Evolutionary conservation across 108 stramenopile species (phyloP).

Genomic region (Thalassiosira profunda): DNA sequence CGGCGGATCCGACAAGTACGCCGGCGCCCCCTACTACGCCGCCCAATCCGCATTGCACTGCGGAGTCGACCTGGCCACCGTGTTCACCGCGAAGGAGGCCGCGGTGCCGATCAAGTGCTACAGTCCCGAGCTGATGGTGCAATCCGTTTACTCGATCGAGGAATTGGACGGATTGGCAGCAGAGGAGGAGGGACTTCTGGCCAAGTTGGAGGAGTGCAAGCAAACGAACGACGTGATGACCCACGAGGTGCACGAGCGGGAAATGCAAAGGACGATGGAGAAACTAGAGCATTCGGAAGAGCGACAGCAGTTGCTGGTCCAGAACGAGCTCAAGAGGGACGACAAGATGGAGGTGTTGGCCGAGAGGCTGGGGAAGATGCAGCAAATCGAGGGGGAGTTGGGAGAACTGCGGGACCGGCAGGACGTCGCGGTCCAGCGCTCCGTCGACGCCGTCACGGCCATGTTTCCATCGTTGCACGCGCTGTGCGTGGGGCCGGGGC

Average conservation of each 20-base stretch:
- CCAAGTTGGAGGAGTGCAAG: conserved; percentile 19
- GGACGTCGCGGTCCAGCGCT: conserved; percentile 20
- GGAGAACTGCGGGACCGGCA: conserved; percentile 5
- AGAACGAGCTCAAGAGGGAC: conserved; percentile 11
- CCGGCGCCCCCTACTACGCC: conserved; percentile 98
- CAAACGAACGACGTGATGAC: conserved; percentile 6
- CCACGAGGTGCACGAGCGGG: neutral
- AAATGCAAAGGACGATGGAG: neutral
- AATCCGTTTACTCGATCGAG: conserved; percentile 76
- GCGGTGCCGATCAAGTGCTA: conserved; percentile 96
- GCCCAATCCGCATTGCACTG: conserved; percentile 84
- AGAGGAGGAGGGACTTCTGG: conserved; percentile 5
- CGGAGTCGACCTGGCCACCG: conserved; percentile 96
- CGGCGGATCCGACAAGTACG: conserved; percentile 95
- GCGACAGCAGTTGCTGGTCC: neutral
- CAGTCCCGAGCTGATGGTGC: conserved; percentile 93
- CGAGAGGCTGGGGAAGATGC: conserved; percentile 16
- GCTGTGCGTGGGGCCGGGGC: conserved; percentile 95
- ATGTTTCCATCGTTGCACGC: conserved; percentile 71
- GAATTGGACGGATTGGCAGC: conserved; percentile 46
- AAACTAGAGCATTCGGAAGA: conserved; percentile 1
- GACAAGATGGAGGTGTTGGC: conserved; percentile 22
- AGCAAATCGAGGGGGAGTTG: conserved; percentile 11
- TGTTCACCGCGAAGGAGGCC: conserved; percentile 94
- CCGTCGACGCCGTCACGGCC: conserved; percentile 57